phyloP scores from a whole-genome alignment of 345 rosid genomes.

The Geranium brycei region DNA sequence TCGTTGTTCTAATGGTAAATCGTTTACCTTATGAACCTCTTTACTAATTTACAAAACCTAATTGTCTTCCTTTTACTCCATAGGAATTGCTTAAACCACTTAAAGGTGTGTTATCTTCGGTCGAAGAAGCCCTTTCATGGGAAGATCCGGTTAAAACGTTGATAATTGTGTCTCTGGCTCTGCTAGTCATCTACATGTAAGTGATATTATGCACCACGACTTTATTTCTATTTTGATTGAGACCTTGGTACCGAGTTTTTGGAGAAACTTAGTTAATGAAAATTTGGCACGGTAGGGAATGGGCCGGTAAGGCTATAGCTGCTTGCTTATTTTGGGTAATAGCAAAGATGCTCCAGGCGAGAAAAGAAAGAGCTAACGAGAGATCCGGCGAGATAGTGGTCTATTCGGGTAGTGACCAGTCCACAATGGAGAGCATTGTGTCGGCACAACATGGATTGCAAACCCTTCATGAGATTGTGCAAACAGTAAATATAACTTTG shows the following conservation, averaged over 20 bases:
- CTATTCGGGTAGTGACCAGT: conserved; percentile 42
- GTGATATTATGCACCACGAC: conserved; percentile 6
- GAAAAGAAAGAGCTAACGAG: conserved; percentile 19
- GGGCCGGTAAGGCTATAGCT: conserved; percentile 62
- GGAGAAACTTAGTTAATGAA: too few relatives aligned
- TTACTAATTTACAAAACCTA: neutral
- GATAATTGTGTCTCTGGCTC: conserved; percentile 13
- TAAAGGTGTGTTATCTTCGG: conserved; percentile 24
- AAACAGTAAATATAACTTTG: conserved; percentile 39
- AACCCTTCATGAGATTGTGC: conserved; percentile 41
- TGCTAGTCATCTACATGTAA: conserved; percentile 45
- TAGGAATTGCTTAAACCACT: conserved; percentile 71
- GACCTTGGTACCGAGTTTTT: too few relatives aligned
- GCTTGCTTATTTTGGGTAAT: conserved; percentile 35
- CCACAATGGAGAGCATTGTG: conserved; percentile 58
- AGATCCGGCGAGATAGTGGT: conserved; percentile 46
- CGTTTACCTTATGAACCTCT: neutral
- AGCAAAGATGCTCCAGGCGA: conserved; percentile 42
- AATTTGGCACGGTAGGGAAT: conserved; percentile 36
- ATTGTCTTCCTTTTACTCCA: conserved; percentile 6
- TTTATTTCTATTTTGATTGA: too few relatives aligned
- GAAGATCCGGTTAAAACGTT: conserved; percentile 42
- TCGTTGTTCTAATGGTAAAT: conserved; percentile 50
- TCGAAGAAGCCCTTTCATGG: conserved; percentile 46
- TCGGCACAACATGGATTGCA: conserved; percentile 59